Conservation (phyloP, 352 stramenopile species). For the Phytophthora ohioensis region DNA sequence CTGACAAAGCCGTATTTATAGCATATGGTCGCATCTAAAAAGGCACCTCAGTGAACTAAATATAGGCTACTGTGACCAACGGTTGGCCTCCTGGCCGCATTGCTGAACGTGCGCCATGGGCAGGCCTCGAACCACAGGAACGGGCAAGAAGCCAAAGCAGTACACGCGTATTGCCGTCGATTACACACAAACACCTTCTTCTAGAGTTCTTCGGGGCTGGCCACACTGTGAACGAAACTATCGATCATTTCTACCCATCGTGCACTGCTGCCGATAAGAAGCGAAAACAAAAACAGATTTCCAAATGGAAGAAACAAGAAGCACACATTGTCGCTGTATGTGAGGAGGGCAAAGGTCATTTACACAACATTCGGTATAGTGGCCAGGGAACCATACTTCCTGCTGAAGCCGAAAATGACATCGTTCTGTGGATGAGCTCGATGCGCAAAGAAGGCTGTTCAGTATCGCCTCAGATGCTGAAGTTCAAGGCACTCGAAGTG, state of each 20-base stretch:
- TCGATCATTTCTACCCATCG: background rate
- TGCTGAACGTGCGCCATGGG: background rate
- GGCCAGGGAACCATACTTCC: slow-evolving; percentile 12
- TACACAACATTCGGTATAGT: slow-evolving; percentile 1
- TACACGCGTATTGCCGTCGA: slow-evolving; percentile 20
- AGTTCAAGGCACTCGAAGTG: slow-evolving; percentile 10
- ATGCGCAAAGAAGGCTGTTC: slow-evolving; percentile 13
- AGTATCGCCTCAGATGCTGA: slow-evolving; percentile 4
- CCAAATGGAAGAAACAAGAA: slow-evolving; percentile 20
- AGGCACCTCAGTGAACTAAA: background rate
- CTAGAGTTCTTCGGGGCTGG: background rate
- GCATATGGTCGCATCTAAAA: background rate
- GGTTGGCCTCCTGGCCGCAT: background rate
- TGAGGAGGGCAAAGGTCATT: background rate
- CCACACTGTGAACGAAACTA: slow-evolving; percentile 2
- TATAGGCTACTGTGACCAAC: background rate
- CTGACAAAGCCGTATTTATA: background rate
- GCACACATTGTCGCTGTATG: background rate
- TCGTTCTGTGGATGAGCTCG: slow-evolving; percentile 8
- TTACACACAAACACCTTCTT: slow-evolving; percentile 11
- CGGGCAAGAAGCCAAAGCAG: slow-evolving; percentile 1
- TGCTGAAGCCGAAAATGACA: background rate
- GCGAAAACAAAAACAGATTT: slow-evolving; percentile 13
- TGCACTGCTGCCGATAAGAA: background rate
- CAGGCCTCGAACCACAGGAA: slow-evolving; percentile 8